Percentiles rank a stretch among this genome's conserved stretches.
These are phyloP conservation scores for Gautieria morchelliformis DNA, from an alignment of 768 basidiomycete species.

Conservation along the genomic window DNA sequence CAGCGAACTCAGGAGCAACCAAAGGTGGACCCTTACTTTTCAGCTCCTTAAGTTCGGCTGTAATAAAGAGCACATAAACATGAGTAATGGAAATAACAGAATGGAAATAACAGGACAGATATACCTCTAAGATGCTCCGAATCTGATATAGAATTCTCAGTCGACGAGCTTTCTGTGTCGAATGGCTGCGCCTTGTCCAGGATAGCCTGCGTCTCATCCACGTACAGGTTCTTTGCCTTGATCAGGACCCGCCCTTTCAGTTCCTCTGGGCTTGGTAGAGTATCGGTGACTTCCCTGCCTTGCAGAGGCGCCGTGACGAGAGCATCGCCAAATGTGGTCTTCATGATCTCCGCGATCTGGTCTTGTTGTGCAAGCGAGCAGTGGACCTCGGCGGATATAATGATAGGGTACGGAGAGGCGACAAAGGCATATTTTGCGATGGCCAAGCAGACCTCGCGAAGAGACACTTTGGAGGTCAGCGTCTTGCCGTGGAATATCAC, in stretches of 20 bases:
- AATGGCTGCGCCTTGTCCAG: conserved; percentile 23
- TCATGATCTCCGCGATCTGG: conserved; percentile 66
- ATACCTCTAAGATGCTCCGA: conserved; percentile 21
- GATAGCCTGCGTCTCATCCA: conserved; percentile 31
- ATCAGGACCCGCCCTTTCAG: conserved; percentile 72
- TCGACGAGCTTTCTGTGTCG: conserved; percentile 34
- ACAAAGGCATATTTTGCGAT: conserved; percentile 87
- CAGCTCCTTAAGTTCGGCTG: conserved; percentile 6
- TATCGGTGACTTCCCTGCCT: conserved; percentile 24
- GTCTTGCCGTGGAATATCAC: conserved; percentile 87
- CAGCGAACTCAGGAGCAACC: not conserved
- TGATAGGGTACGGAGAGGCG: conserved; percentile 82
- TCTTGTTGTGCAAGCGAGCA: conserved; percentile 75
- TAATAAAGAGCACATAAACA: not conserved
- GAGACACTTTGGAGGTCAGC: conserved; percentile 71
- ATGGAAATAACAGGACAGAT: not conserved
- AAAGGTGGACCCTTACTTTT: not conserved
- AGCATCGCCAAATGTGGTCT: conserved; percentile 44
- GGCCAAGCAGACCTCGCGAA: conserved; percentile 73
- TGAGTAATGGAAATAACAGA: not conserved
- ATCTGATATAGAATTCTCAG: conserved; percentile 26
- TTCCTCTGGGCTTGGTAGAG: conserved; percentile 82
- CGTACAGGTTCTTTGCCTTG: conserved; percentile 80
- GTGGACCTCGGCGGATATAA: conserved; percentile 91
- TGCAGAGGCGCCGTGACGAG: conserved; percentile 42